phyloP scores from a whole-genome alignment of 306 rosid genomes.

The Heteromeles arbutifolia region DNA sequence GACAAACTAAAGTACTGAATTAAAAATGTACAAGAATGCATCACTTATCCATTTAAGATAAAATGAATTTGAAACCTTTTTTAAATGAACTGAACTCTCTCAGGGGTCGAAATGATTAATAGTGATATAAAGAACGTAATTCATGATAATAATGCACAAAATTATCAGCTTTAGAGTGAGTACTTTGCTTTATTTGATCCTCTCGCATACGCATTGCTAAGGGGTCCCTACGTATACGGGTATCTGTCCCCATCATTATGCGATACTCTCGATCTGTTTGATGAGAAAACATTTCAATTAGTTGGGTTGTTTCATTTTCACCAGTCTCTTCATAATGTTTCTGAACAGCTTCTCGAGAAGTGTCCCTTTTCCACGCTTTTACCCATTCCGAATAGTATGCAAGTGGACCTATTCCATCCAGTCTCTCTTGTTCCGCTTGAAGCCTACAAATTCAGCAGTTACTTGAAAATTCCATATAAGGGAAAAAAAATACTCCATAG shows the following conservation, averaged over 20 bases:
- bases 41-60: background rate
- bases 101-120: background rate
- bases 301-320: constrained; percentile 75
- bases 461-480: constrained; percentile 6
- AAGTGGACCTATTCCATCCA: constrained; percentile 54
- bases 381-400: constrained; percentile 97
- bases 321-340: constrained; percentile 93
- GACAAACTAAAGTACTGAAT: background rate
- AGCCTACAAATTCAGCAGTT: constrained; percentile 46
- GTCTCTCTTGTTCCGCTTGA: constrained; percentile 71
- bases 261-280: constrained; percentile 93
- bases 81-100: background rate
- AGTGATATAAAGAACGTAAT: constrained; percentile 11
- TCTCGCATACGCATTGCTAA: constrained; percentile 92
- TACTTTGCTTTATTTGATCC: constrained; percentile 98
- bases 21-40: background rate
- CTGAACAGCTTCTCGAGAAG: constrained; percentile 76
- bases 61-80: background rate
- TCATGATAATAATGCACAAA: constrained; percentile 21
- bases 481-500: background rate
- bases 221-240: constrained; percentile 81
- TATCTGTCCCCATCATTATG: constrained; percentile 97
- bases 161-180: constrained; percentile 27
- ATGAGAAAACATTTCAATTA: constrained; percentile 73
- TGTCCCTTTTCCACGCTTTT: constrained; percentile 80